Base-by-base conservation (phyloP, 1,284 basidiomycete genomes). In the Mycena citricolor region DNA sequence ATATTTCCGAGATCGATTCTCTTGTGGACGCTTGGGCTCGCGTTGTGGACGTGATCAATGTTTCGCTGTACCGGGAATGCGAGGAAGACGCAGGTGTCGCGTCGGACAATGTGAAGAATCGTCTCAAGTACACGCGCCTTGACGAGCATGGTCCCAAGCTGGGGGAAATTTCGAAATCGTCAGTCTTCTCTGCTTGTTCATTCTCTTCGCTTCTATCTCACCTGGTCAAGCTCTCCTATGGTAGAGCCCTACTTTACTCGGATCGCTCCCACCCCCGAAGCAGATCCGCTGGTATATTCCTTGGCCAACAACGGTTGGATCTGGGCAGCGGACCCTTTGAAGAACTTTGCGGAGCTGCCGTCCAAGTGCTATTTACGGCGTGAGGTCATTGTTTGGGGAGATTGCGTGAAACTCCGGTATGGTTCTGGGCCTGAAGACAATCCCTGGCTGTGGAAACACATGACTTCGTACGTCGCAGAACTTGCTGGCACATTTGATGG, bases 231-330 rank as follows among this genome's bases (percentile, higher is more conserved):
- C 24, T 75, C 73, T 21, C 91, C 93, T 13, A 70, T 97, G 26
- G 83, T 91, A 32, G 94, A 97, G 60, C 69, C 77, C 2, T 94
- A 95, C 67, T 97, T 97, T 65, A 97, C 93, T 2, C 85, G 92
- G 32, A 63, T 95, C 13, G 69, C 78, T 8, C 69, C 74, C 5
- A 71, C 68, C 17, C 77, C 78, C 2, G 66, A 79, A 38, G 75
- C 79, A 35, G 82, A 93, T 46, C 80, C 86, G 2, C 62, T 74
- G 16, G 72, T 79, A 8, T 88, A 94, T 58, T 85, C 89, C 0
- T 69, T 97, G 22, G 95, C 95, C 5, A 97, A 98, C 68, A 99
- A 99, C 59, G 95, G 95, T 6, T 99, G 95, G 95, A 95, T 99
- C 57, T 99, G 95, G 95, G 76, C 88, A 47, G 94, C 95, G 2